These are phyloP conservation scores for Dipsacomyces acuminosporus DNA, from an alignment of 371 early-diverging fungal genomes.

Conservation along the genomic window DNA sequence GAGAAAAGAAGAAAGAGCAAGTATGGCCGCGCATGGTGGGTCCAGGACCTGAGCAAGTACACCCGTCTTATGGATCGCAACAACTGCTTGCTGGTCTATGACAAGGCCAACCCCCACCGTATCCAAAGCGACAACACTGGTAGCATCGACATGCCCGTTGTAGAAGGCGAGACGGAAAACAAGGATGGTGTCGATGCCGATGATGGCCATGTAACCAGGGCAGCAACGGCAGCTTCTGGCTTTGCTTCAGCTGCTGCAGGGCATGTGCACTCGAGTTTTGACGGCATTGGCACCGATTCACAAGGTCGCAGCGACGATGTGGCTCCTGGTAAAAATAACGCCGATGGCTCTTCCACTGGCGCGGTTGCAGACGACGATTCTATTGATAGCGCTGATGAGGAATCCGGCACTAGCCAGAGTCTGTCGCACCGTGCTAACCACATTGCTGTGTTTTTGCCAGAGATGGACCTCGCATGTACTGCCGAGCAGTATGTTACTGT, in stretches of 20 bases:
- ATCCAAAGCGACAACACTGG: conserved; percentile 47
- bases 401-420: conserved; percentile 22
- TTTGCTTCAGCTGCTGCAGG: too few species aligned
- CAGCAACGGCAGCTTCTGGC: conserved; percentile 2
- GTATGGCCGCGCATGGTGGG: conserved; percentile 39
- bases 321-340: neutral
- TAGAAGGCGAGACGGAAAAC: neutral
- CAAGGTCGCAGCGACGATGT: too few species aligned
- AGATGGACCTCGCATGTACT: conserved; percentile 61
- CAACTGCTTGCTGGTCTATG: conserved; percentile 67
- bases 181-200: conserved; percentile 3
- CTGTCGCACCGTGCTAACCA: conserved; percentile 53
- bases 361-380: neutral
- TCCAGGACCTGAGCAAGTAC: conserved; percentile 53
- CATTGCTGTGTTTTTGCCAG: conserved; percentile 62
- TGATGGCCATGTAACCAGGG: conserved; percentile 7
- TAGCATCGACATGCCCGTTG: neutral
- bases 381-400: conserved; percentile 2
- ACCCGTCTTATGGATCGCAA: conserved; percentile 69
- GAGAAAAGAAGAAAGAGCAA: conserved; percentile 4
- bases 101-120: conserved; percentile 75
- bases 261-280: too few species aligned
- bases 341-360: conserved; percentile 1
- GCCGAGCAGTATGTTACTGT: conserved; percentile 70
- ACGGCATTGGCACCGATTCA: too few species aligned